Evolutionary conservation across 257 asterid genomes (phyloP).

Genomic region (Solanum arcanum): DNA sequence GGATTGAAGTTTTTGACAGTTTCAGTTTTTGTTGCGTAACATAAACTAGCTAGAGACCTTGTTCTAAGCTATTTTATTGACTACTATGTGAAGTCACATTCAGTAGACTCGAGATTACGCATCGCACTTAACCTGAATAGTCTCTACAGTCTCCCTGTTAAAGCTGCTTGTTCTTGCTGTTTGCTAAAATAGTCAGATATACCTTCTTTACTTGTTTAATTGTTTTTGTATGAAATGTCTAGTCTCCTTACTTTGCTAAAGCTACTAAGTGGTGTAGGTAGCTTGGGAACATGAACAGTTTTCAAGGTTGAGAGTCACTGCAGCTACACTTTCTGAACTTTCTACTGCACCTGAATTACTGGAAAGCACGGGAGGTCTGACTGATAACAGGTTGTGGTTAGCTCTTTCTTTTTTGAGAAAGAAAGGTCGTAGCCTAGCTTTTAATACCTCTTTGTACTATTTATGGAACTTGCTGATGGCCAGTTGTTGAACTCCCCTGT

Average conservation of each 20-base stretch:
- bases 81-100: not conserved
- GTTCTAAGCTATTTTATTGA: not conserved
- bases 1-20: not conserved
- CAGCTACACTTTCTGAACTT: conserved; percentile 76
- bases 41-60: not conserved
- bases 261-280: conserved; percentile 47
- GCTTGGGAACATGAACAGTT: conserved; percentile 99
- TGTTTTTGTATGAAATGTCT: not conserved
- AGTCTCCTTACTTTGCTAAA: conserved; percentile 9
- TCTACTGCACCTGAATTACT: conserved; percentile 82
- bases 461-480: not conserved
- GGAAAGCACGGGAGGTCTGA: conserved; percentile 60
- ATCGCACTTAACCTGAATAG: not conserved
- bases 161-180: not conserved
- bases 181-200: not conserved
- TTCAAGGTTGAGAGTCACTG: conserved; percentile 81
- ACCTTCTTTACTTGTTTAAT: not conserved
- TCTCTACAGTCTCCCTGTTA: not conserved
- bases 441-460: not conserved
- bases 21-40: not conserved
- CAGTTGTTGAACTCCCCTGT: conserved; percentile 2
- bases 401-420: not conserved
- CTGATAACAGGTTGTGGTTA: conserved; percentile 61
- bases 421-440: not conserved
- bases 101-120: not conserved